These are phyloP conservation scores for Melampsora occidentalis DNA, from an alignment of 1,284 basidiomycete species.

Conservation along the genomic window DNA sequence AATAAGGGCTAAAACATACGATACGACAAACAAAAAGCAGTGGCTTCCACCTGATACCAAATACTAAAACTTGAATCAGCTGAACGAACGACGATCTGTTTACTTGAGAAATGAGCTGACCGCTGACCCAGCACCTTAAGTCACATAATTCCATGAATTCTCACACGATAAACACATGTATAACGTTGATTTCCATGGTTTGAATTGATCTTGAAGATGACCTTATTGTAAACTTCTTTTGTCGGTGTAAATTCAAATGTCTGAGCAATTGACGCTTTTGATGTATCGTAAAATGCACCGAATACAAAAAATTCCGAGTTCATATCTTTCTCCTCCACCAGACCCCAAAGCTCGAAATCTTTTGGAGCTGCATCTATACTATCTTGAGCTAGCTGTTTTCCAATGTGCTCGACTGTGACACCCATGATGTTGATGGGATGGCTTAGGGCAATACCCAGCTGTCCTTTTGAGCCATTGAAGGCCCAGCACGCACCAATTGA, in stretches of 20 bases:
- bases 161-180: constrained; percentile 14
- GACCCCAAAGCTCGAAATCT: constrained; percentile 21
- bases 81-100: no score
- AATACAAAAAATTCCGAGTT: neutral
- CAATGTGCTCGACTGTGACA: constrained; percentile 9
- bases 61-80: no score
- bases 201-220: constrained; percentile 20
- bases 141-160: constrained; percentile 2
- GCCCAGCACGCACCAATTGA: constrained; percentile 14
- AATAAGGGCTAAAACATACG: no score
- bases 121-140: no score
- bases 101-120: no score
- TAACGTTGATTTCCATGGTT: constrained; percentile 14
- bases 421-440: no score
- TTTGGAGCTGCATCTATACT: constrained; percentile 9
- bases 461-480: constrained; percentile 5
- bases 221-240: neutral
- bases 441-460: neutral
- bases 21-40: no score
- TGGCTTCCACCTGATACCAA: no score
- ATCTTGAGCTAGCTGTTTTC: constrained; percentile 7
- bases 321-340: neutral
- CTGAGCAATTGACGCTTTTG: no score
- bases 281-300: neutral
- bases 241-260: neutral